phyloP scores from a whole-genome alignment of 2,329 filamentous ascomycete species.

The Trichophyton benhamiae region DNA sequence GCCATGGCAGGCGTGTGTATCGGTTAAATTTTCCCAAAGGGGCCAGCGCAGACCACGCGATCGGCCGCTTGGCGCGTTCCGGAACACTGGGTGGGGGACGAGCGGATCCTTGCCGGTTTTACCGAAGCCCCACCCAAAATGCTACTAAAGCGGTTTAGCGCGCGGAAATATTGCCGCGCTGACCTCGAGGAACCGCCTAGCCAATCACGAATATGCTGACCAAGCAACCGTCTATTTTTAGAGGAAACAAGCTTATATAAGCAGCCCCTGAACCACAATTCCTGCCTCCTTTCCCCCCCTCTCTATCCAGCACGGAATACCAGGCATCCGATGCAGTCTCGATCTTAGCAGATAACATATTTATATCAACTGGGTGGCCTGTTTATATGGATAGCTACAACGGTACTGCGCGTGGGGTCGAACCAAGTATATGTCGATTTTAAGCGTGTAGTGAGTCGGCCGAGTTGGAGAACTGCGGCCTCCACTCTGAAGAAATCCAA shows the following conservation, averaged over 20 bases:
- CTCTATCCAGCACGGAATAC: too few species aligned
- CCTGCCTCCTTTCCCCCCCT: not conserved
- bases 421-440: not conserved
- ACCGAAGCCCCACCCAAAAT: not conserved
- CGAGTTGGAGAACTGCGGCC: not conserved
- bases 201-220: not conserved
- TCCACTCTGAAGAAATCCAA: not conserved
- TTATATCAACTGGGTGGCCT: not conserved
- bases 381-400: not conserved
- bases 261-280: not conserved
- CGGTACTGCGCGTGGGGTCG: not conserved
- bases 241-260: not conserved
- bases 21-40: not conserved
- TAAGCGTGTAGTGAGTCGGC: not conserved
- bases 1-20: not conserved
- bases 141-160: not conserved
- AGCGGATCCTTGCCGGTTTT: conserved; percentile 3
- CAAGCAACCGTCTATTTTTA: not conserved
- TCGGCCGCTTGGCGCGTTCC: conserved; percentile 2
- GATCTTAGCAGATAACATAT: too few species aligned
- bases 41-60: not conserved
- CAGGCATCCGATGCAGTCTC: too few species aligned
- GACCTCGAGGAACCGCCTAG: not conserved
- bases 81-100: not conserved
- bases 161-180: conserved; percentile 1